A percentile compares a stretch with the other conserved stretches of the same genome.
Evolutionary conservation across 495 filamentous ascomycete genomes (phyloP).

Genomic region (Cercophora scortea): DNA sequence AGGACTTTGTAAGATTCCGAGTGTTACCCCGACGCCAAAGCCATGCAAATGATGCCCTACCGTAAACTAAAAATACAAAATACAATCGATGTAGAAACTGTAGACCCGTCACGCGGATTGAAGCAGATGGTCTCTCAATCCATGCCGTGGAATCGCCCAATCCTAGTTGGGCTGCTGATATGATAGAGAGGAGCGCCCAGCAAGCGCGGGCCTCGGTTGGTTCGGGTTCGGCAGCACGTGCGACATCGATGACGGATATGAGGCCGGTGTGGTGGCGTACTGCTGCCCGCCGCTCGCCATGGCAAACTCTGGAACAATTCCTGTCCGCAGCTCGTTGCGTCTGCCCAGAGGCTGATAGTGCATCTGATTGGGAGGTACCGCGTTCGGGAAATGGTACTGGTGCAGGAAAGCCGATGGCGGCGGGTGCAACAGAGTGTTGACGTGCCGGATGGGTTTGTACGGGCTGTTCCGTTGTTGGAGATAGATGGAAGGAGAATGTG

Average conservation of each 20-base stretch:
- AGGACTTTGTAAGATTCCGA: no score
- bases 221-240: constrained; percentile 14
- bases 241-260: not conserved
- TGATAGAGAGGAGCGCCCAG: not conserved
- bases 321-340: constrained; percentile 67
- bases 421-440: constrained; percentile 83
- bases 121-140: not conserved
- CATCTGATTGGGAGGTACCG: constrained; percentile 63
- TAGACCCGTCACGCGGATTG: not conserved
- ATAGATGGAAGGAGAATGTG: constrained; percentile 50
- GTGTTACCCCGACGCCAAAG: not conserved
- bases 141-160: not conserved
- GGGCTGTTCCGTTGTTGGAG: constrained; percentile 66
- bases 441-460: constrained; percentile 81
- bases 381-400: constrained; percentile 53
- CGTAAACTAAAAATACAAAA: not conserved
- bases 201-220: constrained; percentile 1
- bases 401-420: constrained; percentile 75
- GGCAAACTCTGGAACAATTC: constrained; percentile 68
- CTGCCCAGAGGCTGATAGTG: constrained; percentile 90
- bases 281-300: constrained; percentile 11
- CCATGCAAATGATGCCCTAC: not conserved
- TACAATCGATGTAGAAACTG: not conserved
- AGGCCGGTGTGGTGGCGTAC: constrained; percentile 1
- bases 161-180: not conserved